phyloP scores from a whole-genome alignment of 768 basidiomycete species.

The Psilocybe tampanensis region DNA sequence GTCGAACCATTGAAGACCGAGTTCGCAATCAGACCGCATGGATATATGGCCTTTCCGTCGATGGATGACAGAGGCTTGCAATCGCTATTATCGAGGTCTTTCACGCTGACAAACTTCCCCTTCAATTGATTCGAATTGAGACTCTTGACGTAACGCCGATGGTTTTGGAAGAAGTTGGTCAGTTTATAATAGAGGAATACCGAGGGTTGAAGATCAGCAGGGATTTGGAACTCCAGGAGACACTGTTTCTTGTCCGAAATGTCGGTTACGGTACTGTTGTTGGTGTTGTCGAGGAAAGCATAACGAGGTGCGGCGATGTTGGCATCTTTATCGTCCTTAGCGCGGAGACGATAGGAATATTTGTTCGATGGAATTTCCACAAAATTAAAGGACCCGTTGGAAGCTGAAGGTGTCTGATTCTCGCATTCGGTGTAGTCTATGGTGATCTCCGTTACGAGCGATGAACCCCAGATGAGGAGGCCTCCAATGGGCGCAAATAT shows the following conservation, averaged over 20 bases:
- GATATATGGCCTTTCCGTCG: slow-evolving; percentile 71
- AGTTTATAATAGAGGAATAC: slow-evolving; percentile 97
- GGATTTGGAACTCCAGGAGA: slow-evolving; percentile 80
- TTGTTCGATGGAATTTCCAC: slow-evolving; percentile 63
- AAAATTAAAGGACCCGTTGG: slow-evolving; percentile 40
- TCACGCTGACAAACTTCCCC: slow-evolving; percentile 59
- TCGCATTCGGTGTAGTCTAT: slow-evolving; percentile 97
- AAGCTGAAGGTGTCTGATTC: slow-evolving; percentile 48
- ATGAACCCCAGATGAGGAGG: slow-evolving; percentile 86
- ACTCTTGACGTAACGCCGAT: slow-evolving; percentile 95
- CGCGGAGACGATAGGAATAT: slow-evolving; percentile 67
- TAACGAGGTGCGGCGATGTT: slow-evolving; percentile 65
- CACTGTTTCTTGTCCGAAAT: slow-evolving; percentile 58
- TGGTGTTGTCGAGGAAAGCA: slow-evolving; percentile 68
- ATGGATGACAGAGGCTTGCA: slow-evolving; percentile 85
- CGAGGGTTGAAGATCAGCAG: slow-evolving; percentile 68
- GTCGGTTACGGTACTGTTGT: slow-evolving; percentile 44
- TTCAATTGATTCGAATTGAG: slow-evolving; percentile 82
- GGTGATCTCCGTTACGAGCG: slow-evolving; percentile 87
- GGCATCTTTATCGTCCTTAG: slow-evolving; percentile 53
- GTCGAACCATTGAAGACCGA: slow-evolving; percentile 89
- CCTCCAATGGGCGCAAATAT: slow-evolving; percentile 97
- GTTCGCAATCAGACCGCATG: slow-evolving; percentile 97
- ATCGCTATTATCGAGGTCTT: slow-evolving; percentile 64
- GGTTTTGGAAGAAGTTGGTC: slow-evolving; percentile 98